Conservation (phyloP, 805 yeast genomes). For the Metschnikowia henanensis region DNA sequence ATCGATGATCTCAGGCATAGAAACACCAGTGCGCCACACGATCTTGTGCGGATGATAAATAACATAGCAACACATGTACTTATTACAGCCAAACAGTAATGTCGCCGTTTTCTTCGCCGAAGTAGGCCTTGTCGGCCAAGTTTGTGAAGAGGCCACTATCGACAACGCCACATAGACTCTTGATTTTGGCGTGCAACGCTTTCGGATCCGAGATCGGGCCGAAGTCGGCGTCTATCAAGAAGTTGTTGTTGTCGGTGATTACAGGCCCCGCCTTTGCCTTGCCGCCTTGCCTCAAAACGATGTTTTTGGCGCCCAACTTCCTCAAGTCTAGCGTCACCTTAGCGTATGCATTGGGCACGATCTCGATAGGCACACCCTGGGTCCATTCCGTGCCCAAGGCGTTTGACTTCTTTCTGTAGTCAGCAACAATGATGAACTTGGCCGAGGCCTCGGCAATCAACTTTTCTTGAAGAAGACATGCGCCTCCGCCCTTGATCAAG, state of each 20-base stretch:
- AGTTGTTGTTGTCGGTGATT: constrained; percentile 93
- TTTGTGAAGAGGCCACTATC: constrained; percentile 89
- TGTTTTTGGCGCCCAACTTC: constrained; percentile 60
- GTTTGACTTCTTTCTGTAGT: constrained; percentile 78
- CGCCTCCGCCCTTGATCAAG: constrained; percentile 98
- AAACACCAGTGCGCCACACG: too few relatives aligned
- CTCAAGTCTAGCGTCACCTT: constrained; percentile 67
- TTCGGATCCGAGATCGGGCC: constrained; percentile 61
- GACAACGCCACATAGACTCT: constrained; percentile 85
- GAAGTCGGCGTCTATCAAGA: constrained; percentile 90
- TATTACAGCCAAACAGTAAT: constrained; percentile 21
- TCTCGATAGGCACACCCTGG: constrained; percentile 93
- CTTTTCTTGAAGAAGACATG: constrained; percentile 95
- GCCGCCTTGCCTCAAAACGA: constrained; percentile 79
- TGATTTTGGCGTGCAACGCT: constrained; percentile 62
- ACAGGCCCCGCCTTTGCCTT: constrained; percentile 96
- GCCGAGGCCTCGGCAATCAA: constrained; percentile 81
- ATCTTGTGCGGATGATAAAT: too few relatives aligned
- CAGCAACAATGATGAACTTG: constrained; percentile 86
- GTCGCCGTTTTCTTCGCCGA: constrained; percentile 81
- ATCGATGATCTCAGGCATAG: not conserved
- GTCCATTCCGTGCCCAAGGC: constrained; percentile 79
- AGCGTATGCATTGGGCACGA: constrained; percentile 84
- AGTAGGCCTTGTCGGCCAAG: constrained; percentile 78
- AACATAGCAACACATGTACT: not conserved